Evolutionary conservation across 805 yeast genomes (phyloP), one percentile per base, ranked within the genome.

Genomic region (Brettanomyces nanus): DNA sequence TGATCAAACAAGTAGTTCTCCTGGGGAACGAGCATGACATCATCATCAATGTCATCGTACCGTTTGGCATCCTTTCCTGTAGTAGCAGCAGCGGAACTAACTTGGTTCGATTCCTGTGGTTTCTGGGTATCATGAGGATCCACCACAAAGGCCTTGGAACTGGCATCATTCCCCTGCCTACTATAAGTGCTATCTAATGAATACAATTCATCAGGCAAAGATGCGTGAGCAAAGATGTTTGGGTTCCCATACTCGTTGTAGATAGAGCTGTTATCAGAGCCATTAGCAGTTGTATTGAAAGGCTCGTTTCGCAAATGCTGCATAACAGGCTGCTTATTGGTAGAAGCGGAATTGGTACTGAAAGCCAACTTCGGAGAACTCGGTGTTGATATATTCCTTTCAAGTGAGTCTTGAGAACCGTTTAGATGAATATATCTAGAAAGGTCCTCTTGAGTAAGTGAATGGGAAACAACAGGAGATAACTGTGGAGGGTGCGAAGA

Each of bases 171-270:
- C 10, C 10, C 7, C 11, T 39, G 35, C 15, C 42, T 28, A 22
- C 38, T 38, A 38, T 45, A 41, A n/a, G n/a, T n/a, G n/a, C n/a
- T n/a, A n/a, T n/a, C n/a, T n/a, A n/a, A n/a, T 14, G 38, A 38
- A 31, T 49, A 50, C 5, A 56, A 40, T 31, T 51, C 52, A 37
- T 53, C 56, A 5, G 58, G 54, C 25, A 54, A 45, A 9, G 49
- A 33, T 3, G 51, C 42, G 33, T 49, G 51, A 5, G 59, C 37
- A 37, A 36, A 54, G 4, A 49, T 34, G 33, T 53, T 43, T 28
- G 60, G 59, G 32, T 56, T 55, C 11, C 53, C 60, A 38, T 48
- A 55, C 10, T 53, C 44, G 39, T 47, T 54, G 38, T 54, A 54
- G 28, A 22, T 44, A 41, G 6, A 28, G 31, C 22, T 38, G 39